Evolutionary conservation across 768 basidiomycete species (phyloP).

Genomic region (Plicaturopsis crispa): DNA sequence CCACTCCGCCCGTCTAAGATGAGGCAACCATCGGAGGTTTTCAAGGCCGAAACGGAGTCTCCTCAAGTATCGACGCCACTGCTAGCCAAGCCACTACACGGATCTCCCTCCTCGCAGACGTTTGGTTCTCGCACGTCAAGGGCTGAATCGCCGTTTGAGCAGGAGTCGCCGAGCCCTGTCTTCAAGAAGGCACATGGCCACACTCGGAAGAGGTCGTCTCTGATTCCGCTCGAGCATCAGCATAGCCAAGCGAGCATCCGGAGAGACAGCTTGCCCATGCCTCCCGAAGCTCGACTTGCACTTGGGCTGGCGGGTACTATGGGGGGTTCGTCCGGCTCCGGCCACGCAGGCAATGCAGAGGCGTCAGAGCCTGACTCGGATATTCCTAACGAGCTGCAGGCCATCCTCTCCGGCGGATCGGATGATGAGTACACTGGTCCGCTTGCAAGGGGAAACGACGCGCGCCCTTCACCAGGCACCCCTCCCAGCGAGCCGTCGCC

Average conservation of each 20-base stretch:
- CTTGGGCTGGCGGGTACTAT: conserved; percentile 63
- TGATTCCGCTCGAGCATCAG: conserved; percentile 11
- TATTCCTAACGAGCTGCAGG: conserved; percentile 72
- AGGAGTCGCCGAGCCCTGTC: conserved; percentile 24
- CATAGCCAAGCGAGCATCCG: conserved; percentile 1
- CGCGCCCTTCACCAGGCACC: conserved; percentile 30
- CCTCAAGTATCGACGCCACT: conserved; percentile 19
- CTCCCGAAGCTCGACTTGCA: conserved; percentile 43
- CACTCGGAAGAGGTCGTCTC: conserved; percentile 17
- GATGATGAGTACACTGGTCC: conserved; percentile 32
- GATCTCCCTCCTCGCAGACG: conserved; percentile 31
- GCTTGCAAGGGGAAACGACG: conserved; percentile 4
- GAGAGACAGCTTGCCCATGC: conserved; percentile 26
- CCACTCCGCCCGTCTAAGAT: conserved; percentile 44
- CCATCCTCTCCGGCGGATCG: conserved; percentile 41
- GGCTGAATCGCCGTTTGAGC: conserved; percentile 10
- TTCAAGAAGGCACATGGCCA: conserved; percentile 22
- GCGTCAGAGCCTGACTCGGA: conserved; percentile 66
- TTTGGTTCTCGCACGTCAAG: conserved; percentile 15
- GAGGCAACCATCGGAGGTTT: conserved; percentile 14
- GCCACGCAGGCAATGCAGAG: conserved; percentile 37
- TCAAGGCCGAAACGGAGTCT: conserved; percentile 16
- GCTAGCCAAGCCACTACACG: conserved; percentile 13
- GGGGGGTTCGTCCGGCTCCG: conserved; percentile 48
- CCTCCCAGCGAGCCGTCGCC: conserved; percentile 37